Evolutionary conservation across 2,329 filamentous ascomycete species (phyloP).

Genomic region (Leptodontidium sp.): DNA sequence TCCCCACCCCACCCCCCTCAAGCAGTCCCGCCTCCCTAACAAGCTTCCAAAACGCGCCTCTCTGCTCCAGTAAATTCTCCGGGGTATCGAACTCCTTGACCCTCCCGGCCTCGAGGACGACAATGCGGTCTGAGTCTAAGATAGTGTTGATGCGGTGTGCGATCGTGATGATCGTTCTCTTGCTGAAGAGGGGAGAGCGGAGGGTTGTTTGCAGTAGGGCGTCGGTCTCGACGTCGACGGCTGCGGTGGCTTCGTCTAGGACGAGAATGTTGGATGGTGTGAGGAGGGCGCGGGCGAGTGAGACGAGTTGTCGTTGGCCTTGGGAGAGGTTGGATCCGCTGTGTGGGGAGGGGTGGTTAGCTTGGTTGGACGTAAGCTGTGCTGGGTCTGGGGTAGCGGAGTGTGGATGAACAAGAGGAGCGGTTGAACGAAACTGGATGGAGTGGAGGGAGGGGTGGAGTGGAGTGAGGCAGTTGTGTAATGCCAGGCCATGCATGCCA

Average conservation of each 20-base stretch:
- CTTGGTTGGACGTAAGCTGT: slow-evolving; percentile 8
- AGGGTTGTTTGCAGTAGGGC: slow-evolving; percentile 71
- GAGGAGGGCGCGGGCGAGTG: slow-evolving; percentile 89
- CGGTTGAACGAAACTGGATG: slow-evolving; percentile 5
- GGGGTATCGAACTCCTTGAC: slow-evolving; percentile 95
- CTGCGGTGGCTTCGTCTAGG: slow-evolving; percentile 93
- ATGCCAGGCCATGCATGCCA: neutral
- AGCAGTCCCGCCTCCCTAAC: slow-evolving; percentile 88
- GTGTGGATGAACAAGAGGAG: neutral
- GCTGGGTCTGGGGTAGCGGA: neutral
- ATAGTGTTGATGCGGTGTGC: slow-evolving; percentile 99
- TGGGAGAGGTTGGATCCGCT: slow-evolving; percentile 92
- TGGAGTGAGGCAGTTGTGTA: neutral
- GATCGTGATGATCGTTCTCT: slow-evolving; percentile 97
- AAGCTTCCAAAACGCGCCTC: slow-evolving; percentile 86
- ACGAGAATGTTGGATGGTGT: slow-evolving; percentile 97
- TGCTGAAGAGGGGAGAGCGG: slow-evolving; percentile 75
- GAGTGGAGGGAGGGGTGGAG: neutral
- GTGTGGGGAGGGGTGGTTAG: slow-evolving; percentile 30
- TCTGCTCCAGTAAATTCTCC: slow-evolving; percentile 74
- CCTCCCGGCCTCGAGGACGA: slow-evolving; percentile 89
- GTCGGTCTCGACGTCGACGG: slow-evolving; percentile 73
- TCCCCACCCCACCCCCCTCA: slow-evolving; percentile 24
- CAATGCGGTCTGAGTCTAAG: slow-evolving; percentile 84
- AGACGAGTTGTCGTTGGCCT: slow-evolving; percentile 93